Conservation (phyloP, 1,284 basidiomycete species). For the Cryptococcus hybrid region DNA sequence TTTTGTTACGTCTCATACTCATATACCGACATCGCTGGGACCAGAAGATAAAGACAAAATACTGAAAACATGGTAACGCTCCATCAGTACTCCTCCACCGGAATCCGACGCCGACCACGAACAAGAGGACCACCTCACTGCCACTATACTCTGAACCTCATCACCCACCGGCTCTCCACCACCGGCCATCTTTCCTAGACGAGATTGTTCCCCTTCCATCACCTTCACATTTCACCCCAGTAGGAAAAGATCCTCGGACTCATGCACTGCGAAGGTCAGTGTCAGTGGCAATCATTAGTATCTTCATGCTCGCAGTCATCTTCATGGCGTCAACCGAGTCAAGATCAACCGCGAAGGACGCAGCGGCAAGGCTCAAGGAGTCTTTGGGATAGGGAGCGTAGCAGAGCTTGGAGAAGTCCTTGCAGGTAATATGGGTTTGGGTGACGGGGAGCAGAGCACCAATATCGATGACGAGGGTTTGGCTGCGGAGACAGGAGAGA, state of each 20-base stretch:
- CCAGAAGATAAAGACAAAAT: too few relatives aligned
- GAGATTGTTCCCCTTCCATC: constrained; percentile 32
- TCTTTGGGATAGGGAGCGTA: constrained; percentile 23
- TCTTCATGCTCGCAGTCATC: constrained; percentile 38
- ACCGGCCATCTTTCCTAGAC: constrained; percentile 29
- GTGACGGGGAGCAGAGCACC: neutral
- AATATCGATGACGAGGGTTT: neutral
- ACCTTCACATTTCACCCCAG: neutral
- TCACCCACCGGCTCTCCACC: too few relatives aligned
- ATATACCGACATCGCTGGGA: too few relatives aligned
- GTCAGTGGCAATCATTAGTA: constrained; percentile 36
- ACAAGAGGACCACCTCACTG: too few relatives aligned
- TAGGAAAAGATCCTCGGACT: constrained; percentile 7
- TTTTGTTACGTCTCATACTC: too few relatives aligned
- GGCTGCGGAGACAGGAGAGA: neutral
- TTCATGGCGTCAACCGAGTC: constrained; percentile 30
- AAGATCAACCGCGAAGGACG: neutral
- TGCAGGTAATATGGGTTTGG: constrained; percentile 11
- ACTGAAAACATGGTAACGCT: too few relatives aligned
- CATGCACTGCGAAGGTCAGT: constrained; percentile 29
- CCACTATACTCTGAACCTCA: too few relatives aligned
- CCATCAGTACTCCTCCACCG: too few relatives aligned
- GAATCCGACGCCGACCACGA: too few relatives aligned
- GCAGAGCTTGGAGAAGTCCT: constrained; percentile 15
- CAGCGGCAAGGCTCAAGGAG: constrained; percentile 15